A percentile compares a stretch with the other conserved stretches of the same genome.
phyloP scores from a whole-genome alignment of 805 yeast genomes.

The Saccharomyces eubayanus region DNA sequence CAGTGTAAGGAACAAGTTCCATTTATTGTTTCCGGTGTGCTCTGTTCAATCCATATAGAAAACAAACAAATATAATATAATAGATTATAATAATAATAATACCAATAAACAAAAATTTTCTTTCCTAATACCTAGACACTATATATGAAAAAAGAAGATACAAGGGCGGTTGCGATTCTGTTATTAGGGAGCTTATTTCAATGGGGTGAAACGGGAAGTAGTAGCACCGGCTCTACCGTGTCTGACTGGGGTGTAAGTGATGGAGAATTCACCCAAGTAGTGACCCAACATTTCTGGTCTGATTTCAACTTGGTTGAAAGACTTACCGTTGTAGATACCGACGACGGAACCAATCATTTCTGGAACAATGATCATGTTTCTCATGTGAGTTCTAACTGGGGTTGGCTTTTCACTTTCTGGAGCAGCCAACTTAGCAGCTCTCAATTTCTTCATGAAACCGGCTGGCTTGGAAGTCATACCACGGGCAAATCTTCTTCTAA shows the following conservation, averaged over 20 bases:
- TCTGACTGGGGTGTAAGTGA: constrained; percentile 98
- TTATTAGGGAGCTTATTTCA: constrained; percentile 34
- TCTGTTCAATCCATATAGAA: neutral
- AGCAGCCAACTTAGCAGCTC: constrained; percentile 91
- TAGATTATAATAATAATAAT: neutral
- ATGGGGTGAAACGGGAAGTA: constrained; percentile 72
- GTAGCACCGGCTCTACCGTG: constrained; percentile 96
- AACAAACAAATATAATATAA: constrained; percentile 4
- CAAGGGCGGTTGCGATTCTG: neutral
- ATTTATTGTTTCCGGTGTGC: neutral
- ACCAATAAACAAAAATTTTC: neutral
- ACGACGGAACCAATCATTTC: constrained; percentile 99
- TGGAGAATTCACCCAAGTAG: constrained; percentile 99
- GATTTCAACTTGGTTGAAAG: constrained; percentile 97
- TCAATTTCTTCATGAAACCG: constrained; percentile 94
- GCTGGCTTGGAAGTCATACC: constrained; percentile 93
- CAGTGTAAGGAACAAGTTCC: neutral
- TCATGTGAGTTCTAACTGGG: constrained; percentile 96
- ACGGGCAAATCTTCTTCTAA: constrained; percentile 98
- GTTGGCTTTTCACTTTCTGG: constrained; percentile 94
- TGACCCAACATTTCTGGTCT: constrained; percentile 99
- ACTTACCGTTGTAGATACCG: constrained; percentile 99
- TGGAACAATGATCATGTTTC: constrained; percentile 98
- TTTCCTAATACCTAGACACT: neutral
- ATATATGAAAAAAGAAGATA: neutral